phyloP scores from a whole-genome alignment of 2,329 filamentous ascomycete species.

The Alternaria arborescens region DNA sequence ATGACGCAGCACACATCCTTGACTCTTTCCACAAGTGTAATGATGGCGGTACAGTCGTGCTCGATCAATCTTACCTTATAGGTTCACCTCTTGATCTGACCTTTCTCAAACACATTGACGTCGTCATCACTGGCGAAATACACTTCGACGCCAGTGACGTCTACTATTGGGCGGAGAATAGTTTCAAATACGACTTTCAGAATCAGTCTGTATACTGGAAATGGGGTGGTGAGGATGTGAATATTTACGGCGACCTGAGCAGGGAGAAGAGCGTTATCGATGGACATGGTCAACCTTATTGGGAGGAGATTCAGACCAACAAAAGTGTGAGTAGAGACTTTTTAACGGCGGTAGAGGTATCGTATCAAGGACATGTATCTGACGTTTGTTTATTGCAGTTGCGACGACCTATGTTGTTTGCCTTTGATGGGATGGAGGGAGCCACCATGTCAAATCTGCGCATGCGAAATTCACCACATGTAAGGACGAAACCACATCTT shows the following conservation, averaged over 20 bases:
- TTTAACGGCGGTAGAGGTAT: neutral
- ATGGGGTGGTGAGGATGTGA: slow-evolving; percentile 68
- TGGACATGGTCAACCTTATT: neutral
- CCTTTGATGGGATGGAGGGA: neutral
- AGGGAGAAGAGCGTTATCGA: slow-evolving; percentile 12
- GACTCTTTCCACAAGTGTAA: neutral
- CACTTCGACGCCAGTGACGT: neutral
- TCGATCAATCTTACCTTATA: neutral
- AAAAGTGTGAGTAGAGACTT: neutral
- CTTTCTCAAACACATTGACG: neutral
- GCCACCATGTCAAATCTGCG: neutral
- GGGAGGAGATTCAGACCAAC: neutral
- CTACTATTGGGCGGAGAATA: slow-evolving; percentile 20
- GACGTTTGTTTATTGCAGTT: neutral
- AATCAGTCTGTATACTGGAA: slow-evolving; percentile 70
- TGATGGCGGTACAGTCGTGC: neutral
- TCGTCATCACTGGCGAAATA: neutral
- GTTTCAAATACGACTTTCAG: slow-evolving; percentile 57
- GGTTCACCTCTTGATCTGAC: neutral
- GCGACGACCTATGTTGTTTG: neutral
- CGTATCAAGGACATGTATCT: neutral
- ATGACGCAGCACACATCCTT: neutral
- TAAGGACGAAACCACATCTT: neutral
- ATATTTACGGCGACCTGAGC: slow-evolving; percentile 64
- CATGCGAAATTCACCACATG: neutral